phyloP scores from a whole-genome alignment of 2,329 filamentous ascomycete genomes.

The Exophiala dermatitidis region DNA sequence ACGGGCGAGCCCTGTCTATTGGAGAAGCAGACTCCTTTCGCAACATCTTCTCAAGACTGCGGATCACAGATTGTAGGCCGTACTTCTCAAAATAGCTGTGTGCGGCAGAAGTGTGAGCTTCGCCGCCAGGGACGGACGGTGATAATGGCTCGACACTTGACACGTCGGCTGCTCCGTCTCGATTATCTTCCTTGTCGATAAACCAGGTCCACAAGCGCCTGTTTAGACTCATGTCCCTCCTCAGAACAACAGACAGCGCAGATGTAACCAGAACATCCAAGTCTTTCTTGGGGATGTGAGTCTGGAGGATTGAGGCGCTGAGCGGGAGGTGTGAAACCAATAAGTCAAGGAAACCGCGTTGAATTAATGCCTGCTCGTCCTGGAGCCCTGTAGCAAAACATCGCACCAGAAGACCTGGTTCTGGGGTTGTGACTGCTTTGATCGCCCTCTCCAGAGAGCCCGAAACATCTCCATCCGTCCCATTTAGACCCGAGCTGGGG shows the following conservation, averaged over 20 bases:
- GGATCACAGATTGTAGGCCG: slow-evolving; percentile 66
- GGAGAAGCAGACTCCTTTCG: slow-evolving; percentile 48
- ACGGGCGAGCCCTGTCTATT: slow-evolving; percentile 70
- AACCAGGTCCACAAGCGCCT: slow-evolving; percentile 94
- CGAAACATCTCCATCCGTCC: slow-evolving; percentile 30
- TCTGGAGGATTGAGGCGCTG: slow-evolving; percentile 71
- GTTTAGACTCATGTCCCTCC: slow-evolving; percentile 95
- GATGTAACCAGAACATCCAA: slow-evolving; percentile 74
- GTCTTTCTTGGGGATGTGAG: slow-evolving; percentile 64
- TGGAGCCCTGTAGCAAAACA: slow-evolving; percentile 85
- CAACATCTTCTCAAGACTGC: slow-evolving; percentile 71
- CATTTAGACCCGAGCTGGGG: slow-evolving; percentile 25
- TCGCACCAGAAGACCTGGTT: slow-evolving; percentile 81
- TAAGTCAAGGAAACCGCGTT: slow-evolving; percentile 87
- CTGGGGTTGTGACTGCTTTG: slow-evolving; percentile 71
- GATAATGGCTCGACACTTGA: slow-evolving; percentile 1
- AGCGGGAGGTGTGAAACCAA: slow-evolving; percentile 85
- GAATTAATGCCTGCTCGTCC: slow-evolving; percentile 84
- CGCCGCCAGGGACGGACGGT: slow-evolving; percentile 8
- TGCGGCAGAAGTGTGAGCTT: slow-evolving; percentile 35
- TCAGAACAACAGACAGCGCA: slow-evolving; percentile 76
- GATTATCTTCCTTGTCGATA: slow-evolving; percentile 60
- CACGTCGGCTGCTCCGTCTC: slow-evolving; percentile 18
- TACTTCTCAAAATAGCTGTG: slow-evolving; percentile 77
- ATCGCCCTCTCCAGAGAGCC: slow-evolving; percentile 47